Evolutionary conservation across 176 grass and related monocot genomes (phyloP), one percentile per base, ranked within the genome.

Genomic region (Carex scoparia): DNA sequence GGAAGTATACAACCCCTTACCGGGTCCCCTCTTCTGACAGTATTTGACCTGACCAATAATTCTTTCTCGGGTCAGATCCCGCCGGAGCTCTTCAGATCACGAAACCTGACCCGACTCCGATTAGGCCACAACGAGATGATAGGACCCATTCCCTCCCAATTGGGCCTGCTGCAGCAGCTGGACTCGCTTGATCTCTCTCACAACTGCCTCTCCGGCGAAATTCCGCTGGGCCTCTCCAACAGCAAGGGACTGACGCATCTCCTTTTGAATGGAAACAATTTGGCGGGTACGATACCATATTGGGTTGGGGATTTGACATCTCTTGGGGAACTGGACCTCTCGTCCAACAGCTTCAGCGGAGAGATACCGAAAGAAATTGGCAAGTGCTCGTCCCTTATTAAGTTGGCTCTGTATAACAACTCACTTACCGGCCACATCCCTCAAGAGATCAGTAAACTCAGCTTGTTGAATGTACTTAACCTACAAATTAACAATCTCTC

Each of bases 281-380:
- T 99, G n/a, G 77, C 73, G 0, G 91, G 96, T 8, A 15, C 16
- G 42, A 59, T 99, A 33, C 93, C 91, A 4, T 46, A 87, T 2
- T 99, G 96, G 93, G 71, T 99, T 11, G 91, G 96, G 9, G 63
- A 56, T 59, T 79, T 99, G 46, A 18, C 38, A 8, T 92, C 88
- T 3, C 90, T 99, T 3, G 93, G 96, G n/a, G 93, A 99, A 86
- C 89, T 99, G 46, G 93, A 99, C 86, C 88, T 99, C 10, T 99
- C 96, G 3, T 91, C 81, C 51, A 99, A 99, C 61, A 30, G n/a
- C 16, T 79, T 95, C 1, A 84, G 63, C 0, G 91, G 96, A 0
- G 15, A 32, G 33, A 92, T 95, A 61, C 93, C 96, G 4, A 70
- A 66, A 40, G 93, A 92, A 80, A 67, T 99, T 0, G 96, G 93